Evolutionary conservation across 2,329 filamentous ascomycete genomes (phyloP).

Genomic region (Fusarium scirpi): DNA sequence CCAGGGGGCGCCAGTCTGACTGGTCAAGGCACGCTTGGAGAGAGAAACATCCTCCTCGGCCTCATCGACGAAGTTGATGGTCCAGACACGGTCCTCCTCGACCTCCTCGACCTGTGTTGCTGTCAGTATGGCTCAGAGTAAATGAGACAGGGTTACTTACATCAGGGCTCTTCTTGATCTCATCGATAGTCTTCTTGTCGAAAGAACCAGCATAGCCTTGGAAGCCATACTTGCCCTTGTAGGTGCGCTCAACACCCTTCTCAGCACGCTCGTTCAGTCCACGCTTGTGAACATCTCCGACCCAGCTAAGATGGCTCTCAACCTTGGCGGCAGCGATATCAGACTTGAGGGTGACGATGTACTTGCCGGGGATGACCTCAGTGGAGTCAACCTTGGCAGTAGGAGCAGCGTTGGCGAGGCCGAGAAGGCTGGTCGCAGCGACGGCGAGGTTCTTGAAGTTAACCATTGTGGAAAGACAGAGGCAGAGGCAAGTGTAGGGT

Average conservation of each 20-base stretch:
- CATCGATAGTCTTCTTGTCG: constrained; percentile 55
- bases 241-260: constrained; percentile 50
- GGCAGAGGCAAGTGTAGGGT: constrained; percentile 9
- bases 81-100: constrained; percentile 50
- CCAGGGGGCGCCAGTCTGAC: constrained; percentile 50
- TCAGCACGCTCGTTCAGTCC: constrained; percentile 62
- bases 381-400: constrained; percentile 32
- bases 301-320: constrained; percentile 60
- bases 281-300: constrained; percentile 66
- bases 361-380: constrained; percentile 57
- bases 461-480: constrained; percentile 44
- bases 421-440: constrained; percentile 43
- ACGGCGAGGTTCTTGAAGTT: constrained; percentile 48
- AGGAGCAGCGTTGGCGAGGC: constrained; percentile 40
- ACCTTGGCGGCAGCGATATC: constrained; percentile 59
- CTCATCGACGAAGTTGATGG: constrained; percentile 42
- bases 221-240: constrained; percentile 49
- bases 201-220: constrained; percentile 60
- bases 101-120: constrained; percentile 45
- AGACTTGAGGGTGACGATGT: constrained; percentile 72
- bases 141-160: constrained; percentile 47
- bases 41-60: constrained; percentile 22
- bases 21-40: constrained; percentile 46
- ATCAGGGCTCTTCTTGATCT: constrained; percentile 57
- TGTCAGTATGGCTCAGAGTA: constrained; percentile 1